Evolutionary conservation across 225 moss, liverwort and hornwort genomes (phyloP).

Genomic region (Thuidium tamariscinum): DNA sequence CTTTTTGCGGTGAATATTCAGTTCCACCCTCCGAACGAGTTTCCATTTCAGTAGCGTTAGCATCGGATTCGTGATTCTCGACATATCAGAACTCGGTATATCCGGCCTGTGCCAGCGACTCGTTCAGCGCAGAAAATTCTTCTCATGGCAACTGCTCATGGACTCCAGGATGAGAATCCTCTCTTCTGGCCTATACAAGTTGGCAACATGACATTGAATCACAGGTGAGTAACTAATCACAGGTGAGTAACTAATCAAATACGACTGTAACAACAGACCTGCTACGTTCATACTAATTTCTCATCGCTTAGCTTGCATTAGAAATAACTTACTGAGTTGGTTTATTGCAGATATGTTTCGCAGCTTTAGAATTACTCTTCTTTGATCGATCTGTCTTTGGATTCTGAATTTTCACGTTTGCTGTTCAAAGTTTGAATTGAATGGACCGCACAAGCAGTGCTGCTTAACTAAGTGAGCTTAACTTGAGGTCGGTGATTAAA

Average conservation of each 20-base stretch:
- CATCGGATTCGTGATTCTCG: background rate
- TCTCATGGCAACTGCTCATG: background rate
- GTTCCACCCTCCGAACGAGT: background rate
- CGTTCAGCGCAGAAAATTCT: background rate
- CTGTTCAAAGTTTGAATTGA: too few relatives aligned
- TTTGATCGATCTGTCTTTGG: background rate
- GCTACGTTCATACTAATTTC: background rate
- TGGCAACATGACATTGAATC: conserved; percentile 27
- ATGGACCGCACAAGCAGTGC: background rate
- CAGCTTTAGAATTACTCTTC: background rate
- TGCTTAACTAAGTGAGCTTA: background rate
- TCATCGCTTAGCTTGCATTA: background rate
- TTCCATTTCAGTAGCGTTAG: background rate
- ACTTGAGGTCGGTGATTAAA: background rate
- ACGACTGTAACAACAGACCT: background rate
- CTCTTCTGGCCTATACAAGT: conserved; percentile 35
- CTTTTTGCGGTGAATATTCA: background rate
- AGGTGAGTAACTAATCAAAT: background rate
- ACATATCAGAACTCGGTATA: background rate
- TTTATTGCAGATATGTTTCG: background rate
- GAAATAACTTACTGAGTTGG: background rate
- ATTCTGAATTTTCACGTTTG: background rate
- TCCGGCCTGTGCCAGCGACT: background rate
- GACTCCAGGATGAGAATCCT: conserved; percentile 20
- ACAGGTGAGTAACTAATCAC: conserved; percentile 15